A percentile compares a stretch with the other conserved stretches of the same genome.
Conservation (phyloP, 257 asterid genomes). For the Salvia splendens region DNA sequence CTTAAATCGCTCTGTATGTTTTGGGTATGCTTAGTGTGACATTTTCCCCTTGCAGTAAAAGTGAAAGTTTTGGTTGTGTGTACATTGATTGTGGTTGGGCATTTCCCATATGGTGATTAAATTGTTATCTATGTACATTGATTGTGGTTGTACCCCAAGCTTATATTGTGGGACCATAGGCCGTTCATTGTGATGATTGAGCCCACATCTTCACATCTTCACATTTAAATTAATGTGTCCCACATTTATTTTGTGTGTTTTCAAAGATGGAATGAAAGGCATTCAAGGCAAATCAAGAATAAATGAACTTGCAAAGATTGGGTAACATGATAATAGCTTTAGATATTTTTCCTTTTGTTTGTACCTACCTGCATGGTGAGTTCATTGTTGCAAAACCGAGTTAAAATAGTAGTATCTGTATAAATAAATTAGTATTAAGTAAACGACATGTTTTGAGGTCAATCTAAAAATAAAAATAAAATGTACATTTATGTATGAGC, state of each 20-base stretch:
- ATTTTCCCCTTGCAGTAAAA: too few species aligned
- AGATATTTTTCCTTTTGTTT: too few species aligned
- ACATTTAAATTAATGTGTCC: conserved; percentile 23
- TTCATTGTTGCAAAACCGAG: too few species aligned
- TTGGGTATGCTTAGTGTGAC: background rate
- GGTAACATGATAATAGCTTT: too few species aligned
- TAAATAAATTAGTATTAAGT: too few species aligned
- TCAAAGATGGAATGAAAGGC: conserved; percentile 2
- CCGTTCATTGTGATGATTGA: background rate
- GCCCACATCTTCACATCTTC: conserved; percentile 26
- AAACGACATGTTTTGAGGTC: too few species aligned
- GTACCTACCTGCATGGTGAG: too few species aligned
- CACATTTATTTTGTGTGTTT: background rate
- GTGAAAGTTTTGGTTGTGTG: too few species aligned
- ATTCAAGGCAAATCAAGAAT: conserved; percentile 2
- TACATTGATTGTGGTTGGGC: background rate
- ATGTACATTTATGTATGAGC: too few species aligned
- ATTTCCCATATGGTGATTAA: background rate
- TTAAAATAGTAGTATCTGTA: too few species aligned
- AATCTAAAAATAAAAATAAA: too few species aligned
- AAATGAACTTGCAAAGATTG: background rate
- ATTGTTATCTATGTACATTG: background rate
- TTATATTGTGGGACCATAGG: conserved; percentile 16
- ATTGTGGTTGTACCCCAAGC: conserved; percentile 18
- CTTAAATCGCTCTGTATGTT: too few species aligned